Base-by-base conservation (phyloP, 1,284 basidiomycete species). In the Puccinia horiana region DNA sequence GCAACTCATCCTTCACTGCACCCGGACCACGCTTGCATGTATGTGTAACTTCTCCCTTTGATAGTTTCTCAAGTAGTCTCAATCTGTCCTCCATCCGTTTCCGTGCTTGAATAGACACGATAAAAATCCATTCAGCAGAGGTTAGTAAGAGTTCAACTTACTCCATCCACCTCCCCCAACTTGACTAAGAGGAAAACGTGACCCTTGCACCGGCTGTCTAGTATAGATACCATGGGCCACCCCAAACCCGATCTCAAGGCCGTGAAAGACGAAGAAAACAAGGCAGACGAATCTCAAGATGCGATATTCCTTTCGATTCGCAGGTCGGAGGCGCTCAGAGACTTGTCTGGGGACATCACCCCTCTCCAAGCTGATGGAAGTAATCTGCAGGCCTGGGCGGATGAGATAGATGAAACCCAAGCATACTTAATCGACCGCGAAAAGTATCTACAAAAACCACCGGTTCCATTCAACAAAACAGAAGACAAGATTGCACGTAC, bases 401-500 rank as follows among this genome's bases (percentile, higher is more conserved):
- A 58, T 29, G 74, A 76, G 29, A n/a, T 76, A 5, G 74, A 76
- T n/a, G 40, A 76, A 20, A 44, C n/a, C 37, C n/a, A 61, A 23
- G 35, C 35, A 23, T 35, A 76, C 26, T 32, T 76, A 16, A 40
- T 76, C 32, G 74, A 76, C 6, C 40, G 52, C 35, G 74, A 76
- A n/a, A 56, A 76, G 20, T 76, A 76, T 32, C 74, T 76, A n/a
- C 74, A 76, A 40, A 8, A 40, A 42, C 74, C 52, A 20, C 74
- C 74, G 26, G 58, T 42, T n/a, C 52, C 54, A 14, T 26, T 76
- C 14, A 76, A 47, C 37, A 76, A 63, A n/a, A n/a, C n/a, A 6
- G 14, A 58, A 63, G 74, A 76, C n/a, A 76, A 76, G 16, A 40
- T 76, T 14, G 74, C 74, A 6, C 52, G 58, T 23, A 76, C 26